Evolutionary conservation across 2,329 filamentous ascomycete species (phyloP).

Genomic region (Colletotrichum sp.): DNA sequence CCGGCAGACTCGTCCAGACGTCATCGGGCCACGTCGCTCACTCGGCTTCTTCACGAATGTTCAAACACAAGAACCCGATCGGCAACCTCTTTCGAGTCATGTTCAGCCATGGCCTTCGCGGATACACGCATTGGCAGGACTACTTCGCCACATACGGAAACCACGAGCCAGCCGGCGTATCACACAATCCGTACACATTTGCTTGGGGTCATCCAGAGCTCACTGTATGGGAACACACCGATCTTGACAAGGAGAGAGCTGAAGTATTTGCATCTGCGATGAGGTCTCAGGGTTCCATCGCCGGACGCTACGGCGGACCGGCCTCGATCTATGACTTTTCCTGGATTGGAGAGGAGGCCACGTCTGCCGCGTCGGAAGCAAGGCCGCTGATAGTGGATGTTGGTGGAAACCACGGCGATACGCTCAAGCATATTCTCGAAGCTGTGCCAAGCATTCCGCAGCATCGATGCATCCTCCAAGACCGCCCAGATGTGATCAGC

Average conservation of each 20-base stretch:
- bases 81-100: slow-evolving; percentile 9
- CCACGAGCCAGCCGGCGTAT: neutral
- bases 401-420: slow-evolving; percentile 31
- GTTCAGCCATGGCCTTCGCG: slow-evolving; percentile 9
- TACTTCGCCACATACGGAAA: slow-evolving; percentile 6
- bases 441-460: slow-evolving; percentile 26
- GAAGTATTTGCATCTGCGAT: neutral
- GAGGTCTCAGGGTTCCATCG: neutral
- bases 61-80: neutral
- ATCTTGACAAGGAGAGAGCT: neutral
- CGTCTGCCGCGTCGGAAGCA: neutral
- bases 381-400: slow-evolving; percentile 34
- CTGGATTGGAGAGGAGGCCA: slow-evolving; percentile 26
- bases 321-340: slow-evolving; percentile 30
- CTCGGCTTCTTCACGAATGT: neutral
- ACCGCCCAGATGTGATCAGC: slow-evolving; percentile 31
- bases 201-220: neutral
- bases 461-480: slow-evolving; percentile 34
- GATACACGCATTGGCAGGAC: slow-evolving; percentile 10
- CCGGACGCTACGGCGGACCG: neutral
- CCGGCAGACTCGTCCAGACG: neutral
- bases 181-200: slow-evolving; percentile 2
- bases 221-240: neutral
- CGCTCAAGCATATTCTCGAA: slow-evolving; percentile 26
- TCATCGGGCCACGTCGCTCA: neutral